Evolutionary conservation across 1,284 basidiomycete genomes (phyloP).

Genomic region (Pholiota adiposa): DNA sequence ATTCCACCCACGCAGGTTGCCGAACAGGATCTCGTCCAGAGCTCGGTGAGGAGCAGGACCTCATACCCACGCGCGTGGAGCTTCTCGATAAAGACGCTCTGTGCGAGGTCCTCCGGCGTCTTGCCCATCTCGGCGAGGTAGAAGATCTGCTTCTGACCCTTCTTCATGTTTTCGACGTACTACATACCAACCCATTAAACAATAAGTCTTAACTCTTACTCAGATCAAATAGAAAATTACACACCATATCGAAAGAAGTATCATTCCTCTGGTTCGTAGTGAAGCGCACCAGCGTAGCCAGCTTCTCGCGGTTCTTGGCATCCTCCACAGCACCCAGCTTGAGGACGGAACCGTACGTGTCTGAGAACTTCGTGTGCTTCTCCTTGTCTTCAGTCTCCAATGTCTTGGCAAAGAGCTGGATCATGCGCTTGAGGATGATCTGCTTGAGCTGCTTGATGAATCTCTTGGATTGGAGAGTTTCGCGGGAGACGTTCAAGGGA

Average conservation of each 20-base stretch:
- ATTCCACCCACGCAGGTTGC: constrained; percentile 79
- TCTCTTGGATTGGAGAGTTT: constrained; percentile 84
- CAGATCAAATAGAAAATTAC: constrained; percentile 21
- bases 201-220: constrained; percentile 6
- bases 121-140: constrained; percentile 88
- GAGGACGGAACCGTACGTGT: constrained; percentile 77
- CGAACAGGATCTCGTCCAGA: constrained; percentile 90
- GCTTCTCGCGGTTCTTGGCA: constrained; percentile 74
- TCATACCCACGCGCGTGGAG: constrained; percentile 93
- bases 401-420: constrained; percentile 77
- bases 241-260: constrained; percentile 75
- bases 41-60: constrained; percentile 84
- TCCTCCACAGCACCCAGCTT: constrained; percentile 90
- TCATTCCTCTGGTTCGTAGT: constrained; percentile 75
- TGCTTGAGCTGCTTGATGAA: constrained; percentile 82
- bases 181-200: constrained; percentile 34
- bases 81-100: constrained; percentile 94
- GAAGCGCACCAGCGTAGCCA: constrained; percentile 77
- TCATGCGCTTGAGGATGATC: constrained; percentile 78
- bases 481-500: constrained; percentile 93
- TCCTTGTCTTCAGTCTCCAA: constrained; percentile 72
- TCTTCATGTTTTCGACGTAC: constrained; percentile 85
- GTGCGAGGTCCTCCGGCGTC: constrained; percentile 65
- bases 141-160: constrained; percentile 90
- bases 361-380: constrained; percentile 72